These are phyloP conservation scores for Pichia sp. DNA, from an alignment of 1,139 yeast genomes.

Conservation along the genomic window DNA sequence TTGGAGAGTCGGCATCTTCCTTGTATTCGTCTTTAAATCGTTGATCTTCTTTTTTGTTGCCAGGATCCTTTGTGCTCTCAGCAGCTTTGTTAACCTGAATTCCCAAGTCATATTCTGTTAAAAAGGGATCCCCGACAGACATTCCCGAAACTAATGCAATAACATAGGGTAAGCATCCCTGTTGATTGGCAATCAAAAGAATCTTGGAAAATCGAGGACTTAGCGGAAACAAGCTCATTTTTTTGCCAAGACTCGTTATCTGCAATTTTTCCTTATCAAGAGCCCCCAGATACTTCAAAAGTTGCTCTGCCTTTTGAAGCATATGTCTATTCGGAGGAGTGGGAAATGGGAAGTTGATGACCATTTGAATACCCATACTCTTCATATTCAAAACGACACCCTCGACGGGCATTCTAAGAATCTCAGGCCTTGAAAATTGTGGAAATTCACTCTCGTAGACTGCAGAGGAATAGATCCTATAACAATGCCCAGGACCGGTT, in stretches of 20 bases:
- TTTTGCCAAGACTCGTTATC: constrained; percentile 74
- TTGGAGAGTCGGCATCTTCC: constrained; percentile 14
- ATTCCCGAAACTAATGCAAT: constrained; percentile 89
- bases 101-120: constrained; percentile 69
- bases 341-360: constrained; percentile 92
- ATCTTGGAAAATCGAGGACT: constrained; percentile 93
- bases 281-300: constrained; percentile 77
- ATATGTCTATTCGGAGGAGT: constrained; percentile 76
- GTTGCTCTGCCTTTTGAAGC: constrained; percentile 60
- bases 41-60: constrained; percentile 17
- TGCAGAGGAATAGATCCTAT: constrained; percentile 91
- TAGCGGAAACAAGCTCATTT: constrained; percentile 88
- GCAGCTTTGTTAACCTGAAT: constrained; percentile 31
- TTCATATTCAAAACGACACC: constrained; percentile 93
- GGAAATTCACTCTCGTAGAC: constrained; percentile 82
- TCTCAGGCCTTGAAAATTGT: constrained; percentile 84
- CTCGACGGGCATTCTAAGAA: constrained; percentile 91
- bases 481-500: constrained; percentile 98
- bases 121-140: constrained; percentile 90
- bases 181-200: constrained; percentile 82
- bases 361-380: constrained; percentile 91
- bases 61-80: constrained; percentile 6
- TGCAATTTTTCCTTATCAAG: constrained; percentile 43
- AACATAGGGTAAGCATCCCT: constrained; percentile 77
- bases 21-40: constrained; percentile 36